These are phyloP conservation scores for Coemansia sp. DNA, from an alignment of 192 early-diverging fungal genomes.

Conservation along the genomic window DNA sequence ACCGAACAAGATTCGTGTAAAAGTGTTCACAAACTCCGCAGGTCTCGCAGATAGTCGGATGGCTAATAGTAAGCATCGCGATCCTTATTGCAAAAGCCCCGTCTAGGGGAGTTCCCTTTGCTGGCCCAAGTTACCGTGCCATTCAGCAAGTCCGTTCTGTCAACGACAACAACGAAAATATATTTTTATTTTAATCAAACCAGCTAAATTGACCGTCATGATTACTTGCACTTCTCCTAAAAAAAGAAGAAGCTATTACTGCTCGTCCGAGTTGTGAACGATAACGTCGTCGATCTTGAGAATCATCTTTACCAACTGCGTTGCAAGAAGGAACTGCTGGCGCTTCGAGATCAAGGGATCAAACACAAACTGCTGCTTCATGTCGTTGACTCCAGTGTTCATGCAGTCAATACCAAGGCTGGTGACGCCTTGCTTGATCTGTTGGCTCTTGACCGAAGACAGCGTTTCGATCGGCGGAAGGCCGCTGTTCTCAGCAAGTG, in stretches of 20 bases:
- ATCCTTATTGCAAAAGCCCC: no score
- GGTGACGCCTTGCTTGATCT: conserved; percentile 82
- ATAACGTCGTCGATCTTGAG: conserved; percentile 94
- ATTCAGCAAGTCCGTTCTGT: no score
- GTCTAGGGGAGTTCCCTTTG: no score
- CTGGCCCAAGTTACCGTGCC: no score
- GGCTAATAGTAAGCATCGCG: no score
- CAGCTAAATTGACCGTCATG: not conserved
- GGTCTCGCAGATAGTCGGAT: no score
- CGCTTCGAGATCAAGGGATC: conserved; percentile 99
- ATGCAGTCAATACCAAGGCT: conserved; percentile 96
- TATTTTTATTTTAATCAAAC: no score
- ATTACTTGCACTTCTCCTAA: not conserved
- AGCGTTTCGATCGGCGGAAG: conserved; percentile 95
- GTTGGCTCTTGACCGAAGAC: conserved; percentile 91
- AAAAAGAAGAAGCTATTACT: conserved; percentile 6
- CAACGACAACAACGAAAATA: no score
- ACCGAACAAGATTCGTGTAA: no score
- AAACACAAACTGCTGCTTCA: conserved; percentile 97
- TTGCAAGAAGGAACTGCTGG: conserved; percentile 95
- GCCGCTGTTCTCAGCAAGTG: conserved; percentile 97
- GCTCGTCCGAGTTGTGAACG: conserved; percentile 47
- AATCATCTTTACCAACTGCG: conserved; percentile 99
- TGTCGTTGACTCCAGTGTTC: conserved; percentile 88
- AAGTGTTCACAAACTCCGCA: no score